Evolutionary conservation across 345 rosid genomes (phyloP).

Genomic region (Raphanus raphanistrum): DNA sequence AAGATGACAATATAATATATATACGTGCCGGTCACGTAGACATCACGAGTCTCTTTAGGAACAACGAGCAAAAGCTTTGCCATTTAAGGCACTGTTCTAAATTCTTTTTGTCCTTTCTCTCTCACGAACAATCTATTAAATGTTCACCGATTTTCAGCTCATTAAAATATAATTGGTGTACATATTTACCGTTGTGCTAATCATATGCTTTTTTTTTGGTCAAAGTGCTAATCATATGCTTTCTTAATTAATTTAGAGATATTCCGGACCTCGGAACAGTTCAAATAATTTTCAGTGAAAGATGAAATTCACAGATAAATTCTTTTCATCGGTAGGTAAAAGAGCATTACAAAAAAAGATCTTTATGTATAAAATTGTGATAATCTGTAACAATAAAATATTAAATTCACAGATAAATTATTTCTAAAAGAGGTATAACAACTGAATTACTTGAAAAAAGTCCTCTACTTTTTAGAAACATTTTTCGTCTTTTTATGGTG

Average conservation of each 20-base stretch:
- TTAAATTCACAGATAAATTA: too few species aligned
- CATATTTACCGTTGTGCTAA: not conserved
- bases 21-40: slow-evolving; percentile 32
- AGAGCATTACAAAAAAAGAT: too few species aligned
- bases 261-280: too few species aligned
- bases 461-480: not conserved
- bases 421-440: too few species aligned
- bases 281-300: too few species aligned
- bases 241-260: not conserved
- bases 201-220: not conserved
- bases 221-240: not conserved
- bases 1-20: slow-evolving; percentile 6
- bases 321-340: too few species aligned
- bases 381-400: too few species aligned
- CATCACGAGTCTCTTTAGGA: slow-evolving; percentile 38
- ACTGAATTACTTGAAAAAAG: too few species aligned
- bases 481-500: not conserved
- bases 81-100: slow-evolving; percentile 29
- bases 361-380: too few species aligned
- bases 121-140: slow-evolving; percentile 9
- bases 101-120: slow-evolving; percentile 33
- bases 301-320: too few species aligned
- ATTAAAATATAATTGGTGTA: not conserved
- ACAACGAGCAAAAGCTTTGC: slow-evolving; percentile 27
- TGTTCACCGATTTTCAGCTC: not conserved